Evolutionary conservation across 2,329 filamentous ascomycete species (phyloP).

Genomic region (Penicillium sp.): DNA sequence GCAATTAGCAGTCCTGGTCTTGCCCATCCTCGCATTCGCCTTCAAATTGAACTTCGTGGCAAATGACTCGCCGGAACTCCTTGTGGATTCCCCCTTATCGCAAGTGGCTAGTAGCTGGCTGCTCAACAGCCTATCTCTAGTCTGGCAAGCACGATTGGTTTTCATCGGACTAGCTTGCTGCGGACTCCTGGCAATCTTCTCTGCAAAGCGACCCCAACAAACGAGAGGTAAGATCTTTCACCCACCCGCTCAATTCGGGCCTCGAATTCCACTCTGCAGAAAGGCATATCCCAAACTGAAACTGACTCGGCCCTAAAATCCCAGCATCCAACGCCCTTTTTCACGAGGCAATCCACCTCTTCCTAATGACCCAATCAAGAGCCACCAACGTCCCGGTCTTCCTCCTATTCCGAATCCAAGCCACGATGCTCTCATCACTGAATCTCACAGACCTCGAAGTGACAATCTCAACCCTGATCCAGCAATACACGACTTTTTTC

Average conservation of each 20-base stretch:
- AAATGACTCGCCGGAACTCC: conserved; percentile 84
- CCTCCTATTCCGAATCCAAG: conserved; percentile 70
- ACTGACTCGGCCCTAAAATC: neutral
- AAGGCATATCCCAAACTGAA: neutral
- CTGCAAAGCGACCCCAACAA: conserved; percentile 9
- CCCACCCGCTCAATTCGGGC: too few relatives aligned
- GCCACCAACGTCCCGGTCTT: conserved; percentile 85
- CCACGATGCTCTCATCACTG: conserved; percentile 55
- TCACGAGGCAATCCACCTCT: conserved; percentile 74
- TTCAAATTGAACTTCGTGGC: conserved; percentile 92
- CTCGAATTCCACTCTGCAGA: neutral
- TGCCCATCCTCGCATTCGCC: conserved; percentile 65
- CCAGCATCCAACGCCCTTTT: conserved; percentile 27
- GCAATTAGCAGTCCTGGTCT: conserved; percentile 39
- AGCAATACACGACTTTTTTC: conserved; percentile 86
- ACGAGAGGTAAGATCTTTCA: conserved; percentile 22
- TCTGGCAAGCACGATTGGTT: conserved; percentile 56
- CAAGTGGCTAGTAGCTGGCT: conserved; percentile 38
- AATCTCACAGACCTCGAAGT: conserved; percentile 58
- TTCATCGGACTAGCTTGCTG: conserved; percentile 51
- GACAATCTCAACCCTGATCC: conserved; percentile 71
- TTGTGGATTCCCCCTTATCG: conserved; percentile 48
- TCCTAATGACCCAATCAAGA: conserved; percentile 85
- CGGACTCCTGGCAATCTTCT: conserved; percentile 29
- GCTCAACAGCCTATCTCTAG: conserved; percentile 47